Conservation (phyloP, 1,139 yeast species). For the Ogataea hybrid region DNA sequence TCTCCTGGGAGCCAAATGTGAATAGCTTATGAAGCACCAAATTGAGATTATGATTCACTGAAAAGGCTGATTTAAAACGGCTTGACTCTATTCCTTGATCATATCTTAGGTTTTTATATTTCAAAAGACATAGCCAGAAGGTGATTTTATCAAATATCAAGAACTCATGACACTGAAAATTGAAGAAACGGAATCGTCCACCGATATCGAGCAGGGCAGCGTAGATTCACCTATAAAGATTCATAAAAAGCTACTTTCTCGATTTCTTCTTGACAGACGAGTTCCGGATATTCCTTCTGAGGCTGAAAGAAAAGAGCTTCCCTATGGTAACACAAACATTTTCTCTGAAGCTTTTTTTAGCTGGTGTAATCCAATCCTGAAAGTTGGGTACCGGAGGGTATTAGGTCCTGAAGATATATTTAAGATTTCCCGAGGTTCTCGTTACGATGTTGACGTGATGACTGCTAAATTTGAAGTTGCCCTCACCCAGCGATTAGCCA, state of each 20-base stretch:
- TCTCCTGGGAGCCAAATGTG: neutral
- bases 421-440: slow-evolving; percentile 37
- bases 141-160: neutral
- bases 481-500: slow-evolving; percentile 29
- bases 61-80: no score
- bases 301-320: slow-evolving; percentile 42
- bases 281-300: slow-evolving; percentile 54
- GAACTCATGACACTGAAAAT: neutral
- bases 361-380: slow-evolving; percentile 50
- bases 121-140: neutral
- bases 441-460: slow-evolving; percentile 39
- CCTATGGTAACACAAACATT: slow-evolving; percentile 36
- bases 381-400: slow-evolving; percentile 51
- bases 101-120: neutral
- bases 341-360: slow-evolving; percentile 44
- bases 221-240: neutral
- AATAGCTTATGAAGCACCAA: neutral
- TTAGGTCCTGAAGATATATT: slow-evolving; percentile 43
- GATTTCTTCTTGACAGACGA: slow-evolving; percentile 38
- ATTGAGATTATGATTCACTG: no score
- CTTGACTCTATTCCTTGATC: neutral
- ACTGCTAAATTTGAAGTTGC: slow-evolving; percentile 33
- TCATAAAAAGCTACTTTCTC: slow-evolving; percentile 33
- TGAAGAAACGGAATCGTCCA: neutral
- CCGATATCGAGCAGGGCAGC: neutral